Conservation (phyloP, 768 basidiomycete genomes). For the Gyrodon lividus region DNA sequence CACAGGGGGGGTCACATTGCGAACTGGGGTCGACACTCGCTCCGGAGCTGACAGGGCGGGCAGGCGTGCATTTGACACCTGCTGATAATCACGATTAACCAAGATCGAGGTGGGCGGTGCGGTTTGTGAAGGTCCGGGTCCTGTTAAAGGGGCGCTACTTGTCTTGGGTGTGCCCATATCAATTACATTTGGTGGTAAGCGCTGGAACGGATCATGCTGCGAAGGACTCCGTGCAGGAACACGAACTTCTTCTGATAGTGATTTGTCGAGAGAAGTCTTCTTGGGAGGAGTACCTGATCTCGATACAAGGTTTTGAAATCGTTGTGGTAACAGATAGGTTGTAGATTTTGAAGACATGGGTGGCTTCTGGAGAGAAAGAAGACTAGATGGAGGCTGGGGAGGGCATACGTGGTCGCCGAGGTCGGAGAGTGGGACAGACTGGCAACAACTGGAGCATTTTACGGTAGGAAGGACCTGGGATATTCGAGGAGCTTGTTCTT, state of each 20-base stretch:
- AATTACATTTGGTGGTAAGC: constrained; percentile 25
- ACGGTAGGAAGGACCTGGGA: constrained; percentile 79
- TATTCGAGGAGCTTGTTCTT: constrained; percentile 21
- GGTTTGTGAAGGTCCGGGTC: background rate
- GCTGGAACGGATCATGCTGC: constrained; percentile 26
- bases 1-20: constrained; percentile 13
- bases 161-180: constrained; percentile 5
- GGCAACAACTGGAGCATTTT: constrained; percentile 79
- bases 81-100: constrained; percentile 6
- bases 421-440: constrained; percentile 65
- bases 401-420: constrained; percentile 80
- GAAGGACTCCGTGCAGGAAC: constrained; percentile 11
- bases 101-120: background rate
- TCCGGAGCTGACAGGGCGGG: constrained; percentile 11
- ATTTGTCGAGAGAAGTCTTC: constrained; percentile 8
- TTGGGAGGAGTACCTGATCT: constrained; percentile 15
- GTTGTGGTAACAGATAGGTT: constrained; percentile 47
- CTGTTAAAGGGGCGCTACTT: constrained; percentile 4
- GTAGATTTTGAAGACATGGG: constrained; percentile 40
- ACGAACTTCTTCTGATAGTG: constrained; percentile 2
- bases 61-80: constrained; percentile 2
- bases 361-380: constrained; percentile 31
- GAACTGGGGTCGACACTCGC: constrained; percentile 15
- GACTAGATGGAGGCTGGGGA: constrained; percentile 45
- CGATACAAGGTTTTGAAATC: constrained; percentile 46